phyloP scores from a whole-genome alignment of 202 grass and related monocot species.

The Setaria viridis region DNA sequence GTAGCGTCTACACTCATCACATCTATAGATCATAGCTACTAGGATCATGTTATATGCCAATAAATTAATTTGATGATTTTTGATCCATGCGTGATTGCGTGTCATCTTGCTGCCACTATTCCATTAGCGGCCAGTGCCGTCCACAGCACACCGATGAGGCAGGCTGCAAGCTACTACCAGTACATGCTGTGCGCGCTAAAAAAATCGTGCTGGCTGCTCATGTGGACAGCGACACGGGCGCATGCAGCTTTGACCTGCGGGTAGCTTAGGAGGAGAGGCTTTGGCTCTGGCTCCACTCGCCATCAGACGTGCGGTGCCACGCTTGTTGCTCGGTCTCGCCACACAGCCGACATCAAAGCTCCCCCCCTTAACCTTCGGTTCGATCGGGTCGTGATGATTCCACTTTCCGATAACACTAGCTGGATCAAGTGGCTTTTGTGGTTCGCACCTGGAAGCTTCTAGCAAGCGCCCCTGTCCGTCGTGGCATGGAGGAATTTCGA shows the following conservation, averaged over 20 bases:
- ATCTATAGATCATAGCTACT: not conserved
- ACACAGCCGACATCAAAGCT: not conserved
- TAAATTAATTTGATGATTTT: not conserved
- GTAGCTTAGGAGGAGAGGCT: not conserved
- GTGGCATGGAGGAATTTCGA: not conserved
- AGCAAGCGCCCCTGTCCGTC: not conserved
- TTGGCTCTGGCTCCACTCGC: not conserved
- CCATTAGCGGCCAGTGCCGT: slow-evolving; percentile 18
- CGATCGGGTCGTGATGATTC: not conserved
- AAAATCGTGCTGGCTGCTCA: slow-evolving; percentile 3
- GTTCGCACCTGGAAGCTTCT: slow-evolving; percentile 12
- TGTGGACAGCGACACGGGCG: slow-evolving; percentile 29
- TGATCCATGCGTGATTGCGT: not conserved
- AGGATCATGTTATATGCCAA: not conserved
- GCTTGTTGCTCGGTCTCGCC: not conserved
- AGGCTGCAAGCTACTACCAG: not conserved
- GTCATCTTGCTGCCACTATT: slow-evolving; percentile 8
- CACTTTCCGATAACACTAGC: not conserved
- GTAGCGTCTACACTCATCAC: not conserved
- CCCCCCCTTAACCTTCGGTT: slow-evolving; percentile 22
- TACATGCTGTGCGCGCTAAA: not conserved
- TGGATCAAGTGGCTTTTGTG: not conserved
- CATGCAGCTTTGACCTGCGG: slow-evolving; percentile 20
- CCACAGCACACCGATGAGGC: not conserved
- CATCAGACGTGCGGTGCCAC: slow-evolving; percentile 1